Conservation (phyloP, 1,139 yeast species). For the Casaregolazyma suthepensis region DNA sequence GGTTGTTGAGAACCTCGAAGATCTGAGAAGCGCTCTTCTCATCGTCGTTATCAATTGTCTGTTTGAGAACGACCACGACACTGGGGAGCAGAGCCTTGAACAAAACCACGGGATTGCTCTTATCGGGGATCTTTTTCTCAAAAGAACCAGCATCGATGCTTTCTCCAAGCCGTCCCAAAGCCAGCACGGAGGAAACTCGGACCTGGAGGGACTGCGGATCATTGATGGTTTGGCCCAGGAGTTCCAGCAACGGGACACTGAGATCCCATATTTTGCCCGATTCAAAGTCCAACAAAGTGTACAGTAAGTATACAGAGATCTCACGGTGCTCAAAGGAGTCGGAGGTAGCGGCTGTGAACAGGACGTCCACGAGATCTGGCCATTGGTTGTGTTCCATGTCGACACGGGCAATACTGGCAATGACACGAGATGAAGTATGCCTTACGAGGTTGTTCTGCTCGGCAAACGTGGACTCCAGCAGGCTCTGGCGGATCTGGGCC, state of each 20-base stretch:
- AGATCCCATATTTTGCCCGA: conserved; percentile 57
- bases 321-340: conserved; percentile 63
- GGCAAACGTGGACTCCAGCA: conserved; percentile 64
- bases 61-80: conserved; percentile 76
- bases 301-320: conserved; percentile 75
- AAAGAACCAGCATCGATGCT: conserved; percentile 45
- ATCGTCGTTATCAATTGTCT: conserved; percentile 66
- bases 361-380: conserved; percentile 69
- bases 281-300: conserved; percentile 67
- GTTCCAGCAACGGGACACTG: conserved; percentile 59
- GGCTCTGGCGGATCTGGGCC: conserved; percentile 54
- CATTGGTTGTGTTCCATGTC: conserved; percentile 67
- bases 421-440: conserved; percentile 84
- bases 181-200: conserved; percentile 77
- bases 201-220: conserved; percentile 64
- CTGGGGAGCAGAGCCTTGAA: conserved; percentile 69
- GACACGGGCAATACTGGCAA: conserved; percentile 74
- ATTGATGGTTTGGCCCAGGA: conserved; percentile 60
- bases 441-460: conserved; percentile 65
- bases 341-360: conserved; percentile 61
- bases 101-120: conserved; percentile 43
- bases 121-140: conserved; percentile 14
- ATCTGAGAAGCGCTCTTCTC: conserved; percentile 65
- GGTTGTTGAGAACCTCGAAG: conserved; percentile 79
- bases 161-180: conserved; percentile 71